phyloP scores from a whole-genome alignment of 441 rosid species.

The Pelargonium fulgidum region DNA sequence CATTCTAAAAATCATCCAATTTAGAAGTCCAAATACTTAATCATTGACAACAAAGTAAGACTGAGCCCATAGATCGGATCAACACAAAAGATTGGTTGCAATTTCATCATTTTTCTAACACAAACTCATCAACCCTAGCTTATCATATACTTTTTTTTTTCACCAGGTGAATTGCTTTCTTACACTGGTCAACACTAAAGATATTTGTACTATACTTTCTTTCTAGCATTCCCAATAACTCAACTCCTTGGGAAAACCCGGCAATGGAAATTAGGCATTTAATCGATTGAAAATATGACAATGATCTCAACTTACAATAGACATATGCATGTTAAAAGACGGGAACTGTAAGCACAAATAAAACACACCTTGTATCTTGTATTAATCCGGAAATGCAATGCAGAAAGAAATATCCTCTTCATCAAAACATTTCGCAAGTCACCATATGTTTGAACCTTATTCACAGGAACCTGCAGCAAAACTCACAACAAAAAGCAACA shows the following conservation, averaged over 20 bases:
- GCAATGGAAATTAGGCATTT: neutral
- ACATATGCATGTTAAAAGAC: neutral
- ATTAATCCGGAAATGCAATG: slow-evolving; percentile 96
- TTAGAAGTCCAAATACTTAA: neutral
- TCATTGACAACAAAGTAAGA: neutral
- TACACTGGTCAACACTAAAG: neutral
- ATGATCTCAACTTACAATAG: neutral
- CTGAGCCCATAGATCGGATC: neutral
- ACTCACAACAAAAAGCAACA: slow-evolving; percentile 16
- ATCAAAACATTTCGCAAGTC: slow-evolving; percentile 92
- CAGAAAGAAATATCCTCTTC: slow-evolving; percentile 99
- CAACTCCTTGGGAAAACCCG: neutral
- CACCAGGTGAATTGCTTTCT: neutral
- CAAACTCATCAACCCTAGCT: neutral
- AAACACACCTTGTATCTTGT: slow-evolving; percentile 89
- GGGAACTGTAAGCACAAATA: slow-evolving; percentile 8
- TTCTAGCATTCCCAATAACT: neutral
- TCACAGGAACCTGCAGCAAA: slow-evolving; percentile 83
- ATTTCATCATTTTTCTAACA: neutral
- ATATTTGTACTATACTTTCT: neutral
- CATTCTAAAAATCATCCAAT: neutral
- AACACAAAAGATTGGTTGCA: slow-evolving; percentile 1
- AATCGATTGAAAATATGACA: slow-evolving; percentile 1
- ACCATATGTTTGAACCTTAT: slow-evolving; percentile 75
- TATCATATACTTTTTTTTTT: neutral